phyloP scores from a whole-genome alignment of 768 basidiomycete genomes.

The Suillus ampliporus region DNA sequence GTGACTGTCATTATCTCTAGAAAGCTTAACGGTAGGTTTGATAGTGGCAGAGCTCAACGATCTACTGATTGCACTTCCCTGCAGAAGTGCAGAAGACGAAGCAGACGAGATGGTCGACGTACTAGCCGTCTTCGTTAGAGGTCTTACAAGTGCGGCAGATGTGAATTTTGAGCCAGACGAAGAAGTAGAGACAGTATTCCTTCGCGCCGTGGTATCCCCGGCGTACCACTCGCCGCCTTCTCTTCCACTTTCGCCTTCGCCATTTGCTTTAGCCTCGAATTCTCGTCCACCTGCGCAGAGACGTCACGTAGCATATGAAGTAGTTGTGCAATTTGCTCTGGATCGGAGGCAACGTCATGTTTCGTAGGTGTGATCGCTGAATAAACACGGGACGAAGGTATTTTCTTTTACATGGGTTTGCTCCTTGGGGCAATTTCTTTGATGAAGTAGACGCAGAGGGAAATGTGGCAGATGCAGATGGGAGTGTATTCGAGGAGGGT shows the following conservation, averaged over 20 bases:
- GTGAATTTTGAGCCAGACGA: background rate
- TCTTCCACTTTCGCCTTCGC: conserved; percentile 17
- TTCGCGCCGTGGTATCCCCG: background rate
- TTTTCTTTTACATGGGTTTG: conserved; percentile 6
- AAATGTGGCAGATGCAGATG: background rate
- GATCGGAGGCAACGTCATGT: background rate
- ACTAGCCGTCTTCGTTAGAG: background rate
- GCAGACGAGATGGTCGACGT: background rate
- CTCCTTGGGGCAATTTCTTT: background rate
- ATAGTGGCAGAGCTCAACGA: background rate
- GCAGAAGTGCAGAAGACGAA: background rate
- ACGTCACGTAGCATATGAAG: conserved; percentile 26
- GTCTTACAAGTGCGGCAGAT: background rate
- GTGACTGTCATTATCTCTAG: background rate
- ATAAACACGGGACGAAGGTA: conserved; percentile 1
- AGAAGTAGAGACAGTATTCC: background rate
- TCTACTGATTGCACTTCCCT: background rate
- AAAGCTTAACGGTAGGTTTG: background rate
- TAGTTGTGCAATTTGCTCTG: background rate
- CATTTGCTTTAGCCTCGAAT: conserved; percentile 33
- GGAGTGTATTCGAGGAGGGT: background rate
- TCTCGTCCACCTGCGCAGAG: conserved; percentile 28
- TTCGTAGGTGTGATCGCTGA: background rate
- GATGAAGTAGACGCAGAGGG: background rate
- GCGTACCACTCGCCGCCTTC: conserved; percentile 6